Percentiles rank a stretch among this genome's conserved stretches.
phyloP scores from a whole-genome alignment of 2,329 filamentous ascomycete species.

The Claviceps citrina region DNA sequence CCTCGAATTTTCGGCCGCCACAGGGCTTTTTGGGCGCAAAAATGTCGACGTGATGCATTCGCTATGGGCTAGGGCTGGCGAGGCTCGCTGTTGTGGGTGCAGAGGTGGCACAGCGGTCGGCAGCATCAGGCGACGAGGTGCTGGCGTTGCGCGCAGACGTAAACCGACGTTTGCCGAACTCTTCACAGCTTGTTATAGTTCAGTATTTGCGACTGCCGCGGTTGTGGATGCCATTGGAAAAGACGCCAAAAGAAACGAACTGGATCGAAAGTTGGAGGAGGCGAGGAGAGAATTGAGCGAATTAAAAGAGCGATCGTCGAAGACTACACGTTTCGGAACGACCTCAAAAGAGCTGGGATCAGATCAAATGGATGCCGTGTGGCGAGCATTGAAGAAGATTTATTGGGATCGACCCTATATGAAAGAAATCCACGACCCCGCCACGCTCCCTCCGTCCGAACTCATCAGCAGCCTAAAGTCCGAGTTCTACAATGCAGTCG shows the following conservation, averaged over 20 bases:
- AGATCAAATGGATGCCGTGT: conserved; percentile 18
- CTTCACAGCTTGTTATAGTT: conserved; percentile 53
- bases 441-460: conserved; percentile 13
- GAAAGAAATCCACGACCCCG: conserved; percentile 20
- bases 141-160: conserved; percentile 33
- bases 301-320: conserved; percentile 19
- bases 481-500: conserved; percentile 16
- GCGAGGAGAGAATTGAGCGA: conserved; percentile 31
- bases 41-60: conserved; percentile 42
- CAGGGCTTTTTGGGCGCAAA: neutral
- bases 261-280: conserved; percentile 45
- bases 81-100: conserved; percentile 49
- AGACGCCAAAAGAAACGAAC: conserved; percentile 38
- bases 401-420: conserved; percentile 19
- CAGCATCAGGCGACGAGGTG: conserved; percentile 33
- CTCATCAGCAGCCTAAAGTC: conserved; percentile 14
- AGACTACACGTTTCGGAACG: conserved; percentile 5
- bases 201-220: conserved; percentile 49
- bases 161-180: conserved; percentile 36
- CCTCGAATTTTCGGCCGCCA: neutral
- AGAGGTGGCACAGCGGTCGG: conserved; percentile 39
- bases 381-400: conserved; percentile 17
- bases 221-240: conserved; percentile 47
- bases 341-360: conserved; percentile 9
- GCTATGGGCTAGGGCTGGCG: conserved; percentile 51